Evolutionary conservation across 1,284 basidiomycete species (phyloP), one percentile per base, ranked within the genome.

Genomic region (Ganoderma meredithae): DNA sequence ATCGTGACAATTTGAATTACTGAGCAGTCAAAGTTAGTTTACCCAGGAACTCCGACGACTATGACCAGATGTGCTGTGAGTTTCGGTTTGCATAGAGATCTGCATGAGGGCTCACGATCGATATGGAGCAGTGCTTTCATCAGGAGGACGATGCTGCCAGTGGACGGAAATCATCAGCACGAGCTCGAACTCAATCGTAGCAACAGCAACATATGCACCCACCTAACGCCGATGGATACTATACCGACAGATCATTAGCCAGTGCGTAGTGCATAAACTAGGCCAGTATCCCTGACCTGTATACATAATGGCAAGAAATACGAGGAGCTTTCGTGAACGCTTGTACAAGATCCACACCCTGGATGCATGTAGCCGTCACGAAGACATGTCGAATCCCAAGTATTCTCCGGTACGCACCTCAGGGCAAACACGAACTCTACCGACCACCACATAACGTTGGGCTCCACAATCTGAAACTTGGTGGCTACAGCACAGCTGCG

Each of bases 311-410:
- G 63, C 39, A 7, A 64, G 43, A 40, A 64, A 64, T 3, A 64
- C 3, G 17, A 64, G 43, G 13, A 64, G 39, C 17, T 59, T 58
- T 10, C 53, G 53, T 5, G 63, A 64, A 19, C 63, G 27, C 31
- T 52, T 33, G 41, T 64, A 64, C 40, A 64, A 31, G 17, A 64
- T 64, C 63, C 63, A 64, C 19, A 64, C 63, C 13, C 63, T 64
- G 19, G 39, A 19, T 31, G 9, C 12, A 25, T 41, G 17, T 19
- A 22, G 22, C 17, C 22, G 17, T 59, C 15, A 41, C 22, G 31
- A 25, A 15, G 41, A n/a, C n/a, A 36, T 27, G 5, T 33, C 17
- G 25, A 44, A 22, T 13, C 22, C 25, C 25, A 25, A 25, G 55
- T 17, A 39, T n/a, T 17, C 10, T 19, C 15, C 10, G 27, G 19